These are phyloP conservation scores for Catunica adiposa DNA, from an alignment of 2,329 filamentous ascomycete species.

Conservation along the genomic window DNA sequence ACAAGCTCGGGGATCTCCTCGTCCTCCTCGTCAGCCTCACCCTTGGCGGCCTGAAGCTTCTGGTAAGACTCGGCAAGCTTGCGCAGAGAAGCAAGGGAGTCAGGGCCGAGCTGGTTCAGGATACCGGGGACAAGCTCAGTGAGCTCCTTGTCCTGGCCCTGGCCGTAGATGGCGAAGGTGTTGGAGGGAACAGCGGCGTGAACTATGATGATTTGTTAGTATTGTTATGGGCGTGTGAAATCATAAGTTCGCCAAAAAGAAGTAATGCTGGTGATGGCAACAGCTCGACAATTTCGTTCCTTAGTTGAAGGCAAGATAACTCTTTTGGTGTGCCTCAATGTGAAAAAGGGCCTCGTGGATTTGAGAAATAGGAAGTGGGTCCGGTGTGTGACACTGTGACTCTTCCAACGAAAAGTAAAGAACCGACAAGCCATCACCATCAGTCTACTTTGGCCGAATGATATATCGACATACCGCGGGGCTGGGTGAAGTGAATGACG, in stretches of 20 bases:
- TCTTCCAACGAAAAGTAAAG: background rate
- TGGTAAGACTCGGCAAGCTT: conserved; percentile 99
- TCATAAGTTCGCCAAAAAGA: background rate
- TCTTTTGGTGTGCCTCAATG: too few species aligned
- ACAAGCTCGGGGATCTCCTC: conserved; percentile 97
- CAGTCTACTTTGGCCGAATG: background rate
- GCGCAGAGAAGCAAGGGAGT: conserved; percentile 91
- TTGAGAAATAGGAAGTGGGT: background rate
- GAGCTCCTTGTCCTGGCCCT: conserved; percentile 98
- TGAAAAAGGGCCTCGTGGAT: background rate
- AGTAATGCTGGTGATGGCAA: too few species aligned
- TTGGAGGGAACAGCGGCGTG: conserved; percentile 95
- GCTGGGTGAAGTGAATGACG: conserved; percentile 96
- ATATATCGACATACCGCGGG: conserved; percentile 58
- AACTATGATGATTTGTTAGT: conserved; percentile 37
- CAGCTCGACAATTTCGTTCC: too few species aligned
- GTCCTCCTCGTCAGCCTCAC: conserved; percentile 68
- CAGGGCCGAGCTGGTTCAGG: conserved; percentile 97
- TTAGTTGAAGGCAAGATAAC: too few species aligned
- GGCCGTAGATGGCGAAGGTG: conserved; percentile 98
- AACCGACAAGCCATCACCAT: background rate
- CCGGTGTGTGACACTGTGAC: background rate
- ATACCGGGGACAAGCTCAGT: conserved; percentile 98
- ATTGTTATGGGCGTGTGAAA: background rate
- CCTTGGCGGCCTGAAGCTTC: conserved; percentile 91